Conservation (phyloP, 805 yeast genomes). For the Dipodascus geniculatus region DNA sequence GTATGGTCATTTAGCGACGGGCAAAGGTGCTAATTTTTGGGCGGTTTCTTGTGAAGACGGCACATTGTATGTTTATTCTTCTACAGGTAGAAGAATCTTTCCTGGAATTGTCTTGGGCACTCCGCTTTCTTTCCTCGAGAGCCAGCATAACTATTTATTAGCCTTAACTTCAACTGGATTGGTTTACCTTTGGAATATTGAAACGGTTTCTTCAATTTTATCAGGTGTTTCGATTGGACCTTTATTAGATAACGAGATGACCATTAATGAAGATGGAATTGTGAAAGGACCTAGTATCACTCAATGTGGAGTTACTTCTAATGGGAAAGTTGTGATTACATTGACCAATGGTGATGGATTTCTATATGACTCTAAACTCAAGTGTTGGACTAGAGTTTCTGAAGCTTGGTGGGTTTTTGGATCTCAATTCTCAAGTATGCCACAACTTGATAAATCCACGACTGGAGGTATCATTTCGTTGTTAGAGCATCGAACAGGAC, state of each 20-base stretch:
- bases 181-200: conserved; percentile 70
- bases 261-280: conserved; percentile 62
- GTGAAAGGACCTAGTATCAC: conserved; percentile 78
- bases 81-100: conserved; percentile 56
- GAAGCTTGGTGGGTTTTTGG: conserved; percentile 99
- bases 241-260: conserved; percentile 54
- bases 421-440: conserved; percentile 90
- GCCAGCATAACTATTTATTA: conserved; percentile 53
- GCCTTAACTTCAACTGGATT: conserved; percentile 82
- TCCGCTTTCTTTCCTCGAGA: conserved; percentile 77
- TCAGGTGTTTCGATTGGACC: conserved; percentile 59
- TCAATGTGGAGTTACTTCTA: conserved; percentile 62
- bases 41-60: conserved; percentile 83
- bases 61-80: conserved; percentile 58
- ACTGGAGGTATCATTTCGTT: conserved; percentile 44
- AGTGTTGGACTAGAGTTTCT: conserved; percentile 72
- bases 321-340: conserved; percentile 71
- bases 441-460: conserved; percentile 5
- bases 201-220: conserved; percentile 37
- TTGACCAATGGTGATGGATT: conserved; percentile 84
- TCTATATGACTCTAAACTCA: conserved; percentile 61
- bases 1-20: conserved; percentile 52
- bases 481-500: conserved; percentile 80
- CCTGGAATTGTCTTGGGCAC: conserved; percentile 81
- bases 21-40: conserved; percentile 56